Evolutionary conservation across 1,284 basidiomycete species (phyloP).

Genomic region (Erythrobasidium hasegawianum): DNA sequence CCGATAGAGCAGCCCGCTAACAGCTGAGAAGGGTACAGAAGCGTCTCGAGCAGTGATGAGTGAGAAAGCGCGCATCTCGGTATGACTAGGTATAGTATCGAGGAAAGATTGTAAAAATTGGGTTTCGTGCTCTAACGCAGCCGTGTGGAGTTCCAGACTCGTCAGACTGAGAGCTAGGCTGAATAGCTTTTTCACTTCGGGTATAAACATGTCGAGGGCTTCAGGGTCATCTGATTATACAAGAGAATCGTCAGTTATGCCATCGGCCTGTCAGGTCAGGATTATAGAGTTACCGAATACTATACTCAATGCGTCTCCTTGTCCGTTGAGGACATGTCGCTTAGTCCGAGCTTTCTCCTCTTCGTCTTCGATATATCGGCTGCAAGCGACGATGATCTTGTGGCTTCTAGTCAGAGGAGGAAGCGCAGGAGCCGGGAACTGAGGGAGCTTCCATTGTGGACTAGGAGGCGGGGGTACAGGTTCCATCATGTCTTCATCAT

Average conservation of each 20-base stretch:
- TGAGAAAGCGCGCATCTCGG: conserved; percentile 27
- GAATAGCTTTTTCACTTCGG: conserved; percentile 32
- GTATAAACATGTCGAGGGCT: conserved; percentile 21
- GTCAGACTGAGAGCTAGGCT: conserved; percentile 23
- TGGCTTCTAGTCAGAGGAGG: conserved; percentile 26
- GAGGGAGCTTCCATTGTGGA: conserved; percentile 27
- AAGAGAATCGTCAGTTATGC: not conserved
- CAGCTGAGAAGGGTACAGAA: conserved; percentile 10
- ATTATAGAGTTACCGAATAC: conserved; percentile 23
- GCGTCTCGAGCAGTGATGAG: conserved; percentile 26
- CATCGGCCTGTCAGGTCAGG: not conserved
- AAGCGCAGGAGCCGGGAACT: conserved; percentile 26
- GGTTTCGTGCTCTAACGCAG: conserved; percentile 23
- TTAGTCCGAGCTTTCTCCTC: conserved; percentile 19
- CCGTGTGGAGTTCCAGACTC: conserved; percentile 28
- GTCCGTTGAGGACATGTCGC: conserved; percentile 23
- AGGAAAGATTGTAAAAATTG: conserved; percentile 27
- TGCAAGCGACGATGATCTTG: conserved; percentile 25
- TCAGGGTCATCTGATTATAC: conserved; percentile 12
- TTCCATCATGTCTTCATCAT: conserved; percentile 4
- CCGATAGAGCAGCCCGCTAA: conserved; percentile 31
- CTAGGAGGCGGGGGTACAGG: conserved; percentile 17
- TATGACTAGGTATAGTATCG: conserved; percentile 25
- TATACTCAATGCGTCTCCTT: conserved; percentile 30
- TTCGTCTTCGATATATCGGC: conserved; percentile 16